Percentiles rank a stretch among this genome's conserved stretches.
Conservation (phyloP, 768 basidiomycete species). For the Rhodosporidiobolus sp. region DNA sequence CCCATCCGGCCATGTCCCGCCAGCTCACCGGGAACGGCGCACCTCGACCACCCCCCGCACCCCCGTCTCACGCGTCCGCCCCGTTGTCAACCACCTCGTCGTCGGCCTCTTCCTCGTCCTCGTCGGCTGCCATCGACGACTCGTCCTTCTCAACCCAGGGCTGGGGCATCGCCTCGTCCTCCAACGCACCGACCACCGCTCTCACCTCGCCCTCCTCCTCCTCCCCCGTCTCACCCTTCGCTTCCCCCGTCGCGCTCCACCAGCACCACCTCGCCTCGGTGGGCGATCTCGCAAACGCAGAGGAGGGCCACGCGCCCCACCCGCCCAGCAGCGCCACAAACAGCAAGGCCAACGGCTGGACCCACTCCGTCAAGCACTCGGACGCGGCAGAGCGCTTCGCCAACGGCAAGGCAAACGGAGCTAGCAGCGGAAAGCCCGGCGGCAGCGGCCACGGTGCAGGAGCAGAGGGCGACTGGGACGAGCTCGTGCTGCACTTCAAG, state of each 20-base stretch:
- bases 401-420: neutral
- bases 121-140: no score
- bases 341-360: neutral
- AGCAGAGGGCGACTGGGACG: conserved; percentile 8
- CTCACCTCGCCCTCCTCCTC: neutral
- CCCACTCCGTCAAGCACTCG: neutral
- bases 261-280: neutral
- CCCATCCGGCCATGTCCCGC: no score
- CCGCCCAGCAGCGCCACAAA: neutral
- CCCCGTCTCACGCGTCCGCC: neutral
- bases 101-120: neutral
- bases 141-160: neutral
- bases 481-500: neutral
- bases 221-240: neutral
- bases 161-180: neutral
- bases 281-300: neutral
- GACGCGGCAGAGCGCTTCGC: neutral
- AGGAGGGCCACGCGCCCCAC: neutral
- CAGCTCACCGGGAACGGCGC: neutral
- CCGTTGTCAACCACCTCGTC: neutral
- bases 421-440: neutral
- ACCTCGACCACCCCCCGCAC: neutral
- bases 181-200: neutral
- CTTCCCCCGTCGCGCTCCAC: neutral
- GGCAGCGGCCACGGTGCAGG: no score